These are phyloP conservation scores for Metschnikowia corniflorae DNA, from an alignment of 805 yeast genomes.

Conservation along the genomic window DNA sequence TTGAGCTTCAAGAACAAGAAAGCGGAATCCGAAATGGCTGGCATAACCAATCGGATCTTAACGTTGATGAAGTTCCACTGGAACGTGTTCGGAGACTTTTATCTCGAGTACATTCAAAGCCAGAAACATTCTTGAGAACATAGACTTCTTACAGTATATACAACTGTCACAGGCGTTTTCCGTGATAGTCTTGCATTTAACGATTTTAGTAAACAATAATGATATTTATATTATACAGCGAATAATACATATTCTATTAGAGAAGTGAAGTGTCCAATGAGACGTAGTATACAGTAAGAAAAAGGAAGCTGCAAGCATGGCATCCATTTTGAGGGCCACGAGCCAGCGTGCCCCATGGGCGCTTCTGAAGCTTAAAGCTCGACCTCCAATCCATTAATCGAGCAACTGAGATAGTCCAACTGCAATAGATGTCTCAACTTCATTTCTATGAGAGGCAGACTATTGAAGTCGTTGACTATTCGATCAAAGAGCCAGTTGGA, in stretches of 20 bases:
- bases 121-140: conserved; percentile 4
- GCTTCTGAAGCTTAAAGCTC: conserved; percentile 5
- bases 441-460: conserved; percentile 13
- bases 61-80: conserved; percentile 75
- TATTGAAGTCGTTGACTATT: conserved; percentile 10
- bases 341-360: conserved; percentile 6
- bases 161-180: neutral
- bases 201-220: conserved; percentile 3
- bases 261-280: conserved; percentile 5
- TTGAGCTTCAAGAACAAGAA: conserved; percentile 11
- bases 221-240: conserved; percentile 3
- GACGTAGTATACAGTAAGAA: neutral
- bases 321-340: neutral
- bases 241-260: neutral
- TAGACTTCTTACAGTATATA: neutral
- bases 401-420: conserved; percentile 9
- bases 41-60: conserved; percentile 56
- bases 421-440: conserved; percentile 12
- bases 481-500: conserved; percentile 14
- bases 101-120: conserved; percentile 36
- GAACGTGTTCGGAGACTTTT: conserved; percentile 76
- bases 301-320: too few species aligned
- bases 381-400: conserved; percentile 14
- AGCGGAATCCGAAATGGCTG: conserved; percentile 46
- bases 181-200: conserved; percentile 7